These are phyloP conservation scores for Fusarium mangiferae DNA, from an alignment of 2,329 filamentous ascomycete genomes.

Conservation along the genomic window DNA sequence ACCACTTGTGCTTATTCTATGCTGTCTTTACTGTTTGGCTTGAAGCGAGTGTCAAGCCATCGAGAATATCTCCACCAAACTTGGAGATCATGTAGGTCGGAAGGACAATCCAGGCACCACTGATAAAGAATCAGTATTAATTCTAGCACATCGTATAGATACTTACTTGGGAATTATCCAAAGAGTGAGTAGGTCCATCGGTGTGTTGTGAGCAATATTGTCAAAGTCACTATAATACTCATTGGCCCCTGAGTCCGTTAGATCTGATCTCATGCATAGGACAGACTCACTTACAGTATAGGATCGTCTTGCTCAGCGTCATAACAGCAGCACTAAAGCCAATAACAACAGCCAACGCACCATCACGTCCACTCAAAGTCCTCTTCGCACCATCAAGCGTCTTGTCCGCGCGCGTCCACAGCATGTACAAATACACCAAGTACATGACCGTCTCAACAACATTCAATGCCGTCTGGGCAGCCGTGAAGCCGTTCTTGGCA, in stretches of 20 bases:
- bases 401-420: constrained; percentile 40
- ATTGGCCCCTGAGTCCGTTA: constrained; percentile 57
- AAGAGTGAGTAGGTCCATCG: constrained; percentile 57
- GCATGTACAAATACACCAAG: constrained; percentile 61
- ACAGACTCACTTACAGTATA: constrained; percentile 63
- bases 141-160: rapidly evolving
- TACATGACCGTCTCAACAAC: constrained; percentile 75
- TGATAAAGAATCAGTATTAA: constrained; percentile 38
- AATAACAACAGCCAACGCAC: constrained; percentile 58
- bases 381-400: constrained; percentile 39
- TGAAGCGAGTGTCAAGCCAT: constrained; percentile 55
- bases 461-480: constrained; percentile 78
- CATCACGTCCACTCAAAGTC: constrained; percentile 55
- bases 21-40: constrained; percentile 38
- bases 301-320: constrained; percentile 70
- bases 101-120: constrained; percentile 65
- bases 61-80: constrained; percentile 61
- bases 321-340: constrained; percentile 66
- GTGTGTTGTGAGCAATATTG: constrained; percentile 67
- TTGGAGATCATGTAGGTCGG: constrained; percentile 62
- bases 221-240: constrained; percentile 66
- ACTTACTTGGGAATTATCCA: constrained; percentile 70
- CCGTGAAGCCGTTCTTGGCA: constrained; percentile 77
- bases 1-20: background rate
- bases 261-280: background rate